phyloP scores from a whole-genome alignment of 2,329 filamentous ascomycete genomes.

The Byssoonygena ceratinophila region DNA sequence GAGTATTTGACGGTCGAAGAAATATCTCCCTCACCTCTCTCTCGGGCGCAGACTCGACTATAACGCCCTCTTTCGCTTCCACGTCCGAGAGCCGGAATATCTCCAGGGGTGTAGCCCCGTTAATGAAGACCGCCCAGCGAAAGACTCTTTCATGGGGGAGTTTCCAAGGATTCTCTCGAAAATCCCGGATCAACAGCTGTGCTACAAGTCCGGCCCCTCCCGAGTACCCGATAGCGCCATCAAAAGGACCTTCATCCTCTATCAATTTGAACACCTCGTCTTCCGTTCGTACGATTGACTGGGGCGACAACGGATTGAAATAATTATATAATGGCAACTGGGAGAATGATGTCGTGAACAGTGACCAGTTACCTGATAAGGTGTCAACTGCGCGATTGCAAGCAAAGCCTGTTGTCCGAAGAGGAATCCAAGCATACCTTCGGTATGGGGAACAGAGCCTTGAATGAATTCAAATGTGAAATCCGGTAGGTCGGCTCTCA shows the following conservation, averaged over 20 bases:
- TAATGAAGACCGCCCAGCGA: slow-evolving; percentile 18
- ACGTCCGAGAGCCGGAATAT: slow-evolving; percentile 15
- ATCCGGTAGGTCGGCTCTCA: slow-evolving; percentile 11
- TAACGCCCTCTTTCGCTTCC: slow-evolving; percentile 11
- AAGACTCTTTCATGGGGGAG: slow-evolving; percentile 17
- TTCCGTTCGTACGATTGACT: slow-evolving; percentile 3
- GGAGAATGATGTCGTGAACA: slow-evolving; percentile 15
- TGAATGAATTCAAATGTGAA: slow-evolving; percentile 12
- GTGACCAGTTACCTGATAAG: slow-evolving; percentile 8
- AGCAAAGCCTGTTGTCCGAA: neutral
- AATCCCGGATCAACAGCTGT: slow-evolving; percentile 14
- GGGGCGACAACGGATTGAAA: slow-evolving; percentile 11
- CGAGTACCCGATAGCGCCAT: slow-evolving; percentile 16
- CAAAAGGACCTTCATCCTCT: slow-evolving; percentile 13
- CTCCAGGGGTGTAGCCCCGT: slow-evolving; percentile 17
- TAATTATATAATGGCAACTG: slow-evolving; percentile 14
- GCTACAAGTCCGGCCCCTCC: slow-evolving; percentile 12
- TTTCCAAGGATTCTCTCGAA: slow-evolving; percentile 16
- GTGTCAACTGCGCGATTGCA: neutral
- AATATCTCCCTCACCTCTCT: slow-evolving; percentile 14
- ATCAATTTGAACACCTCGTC: slow-evolving; percentile 6
- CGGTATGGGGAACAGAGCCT: slow-evolving; percentile 13
- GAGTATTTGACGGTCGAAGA: slow-evolving; percentile 16
- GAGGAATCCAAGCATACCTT: slow-evolving; percentile 4
- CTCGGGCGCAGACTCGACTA: slow-evolving; percentile 13